Conservation (phyloP, 345 rosid genomes). For the Conringia planisiliqua region DNA sequence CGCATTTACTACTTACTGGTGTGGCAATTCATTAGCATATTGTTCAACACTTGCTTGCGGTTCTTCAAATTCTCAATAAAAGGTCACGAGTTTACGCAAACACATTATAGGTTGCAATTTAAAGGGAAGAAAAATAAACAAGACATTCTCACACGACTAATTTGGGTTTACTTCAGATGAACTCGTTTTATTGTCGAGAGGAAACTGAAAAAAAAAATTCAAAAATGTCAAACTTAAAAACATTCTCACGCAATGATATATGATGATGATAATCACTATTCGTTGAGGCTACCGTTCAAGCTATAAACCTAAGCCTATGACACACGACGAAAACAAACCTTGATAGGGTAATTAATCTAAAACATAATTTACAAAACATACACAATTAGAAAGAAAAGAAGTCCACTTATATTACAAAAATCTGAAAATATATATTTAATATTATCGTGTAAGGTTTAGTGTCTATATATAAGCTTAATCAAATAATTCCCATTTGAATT, state of each 20-base stretch:
- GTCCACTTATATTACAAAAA: neutral
- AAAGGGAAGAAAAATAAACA: neutral
- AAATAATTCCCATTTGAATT: constrained; percentile 75
- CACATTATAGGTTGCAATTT: neutral
- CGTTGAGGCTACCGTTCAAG: neutral
- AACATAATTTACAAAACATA: neutral
- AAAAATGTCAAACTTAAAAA: neutral
- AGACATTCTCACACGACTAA: neutral
- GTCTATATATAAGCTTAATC: constrained; percentile 20
- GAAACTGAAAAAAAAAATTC: too few species aligned
- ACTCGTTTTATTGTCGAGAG: neutral
- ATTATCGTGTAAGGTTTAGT: neutral
- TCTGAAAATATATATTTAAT: neutral
- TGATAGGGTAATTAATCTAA: neutral
- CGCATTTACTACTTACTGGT: neutral
- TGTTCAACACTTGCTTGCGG: constrained; percentile 13
- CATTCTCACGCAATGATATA: neutral
- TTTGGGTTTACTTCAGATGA: neutral
- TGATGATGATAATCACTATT: neutral
- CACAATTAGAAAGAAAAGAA: neutral
- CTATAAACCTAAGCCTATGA: too few species aligned
- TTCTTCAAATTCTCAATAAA: neutral
- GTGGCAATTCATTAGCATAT: neutral
- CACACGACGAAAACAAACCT: neutral
- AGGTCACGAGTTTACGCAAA: neutral